A percentile compares a stretch with the other conserved stretches of the same genome.
Conservation (phyloP, 352 stramenopile genomes). For the Stramenopiles sp. region DNA sequence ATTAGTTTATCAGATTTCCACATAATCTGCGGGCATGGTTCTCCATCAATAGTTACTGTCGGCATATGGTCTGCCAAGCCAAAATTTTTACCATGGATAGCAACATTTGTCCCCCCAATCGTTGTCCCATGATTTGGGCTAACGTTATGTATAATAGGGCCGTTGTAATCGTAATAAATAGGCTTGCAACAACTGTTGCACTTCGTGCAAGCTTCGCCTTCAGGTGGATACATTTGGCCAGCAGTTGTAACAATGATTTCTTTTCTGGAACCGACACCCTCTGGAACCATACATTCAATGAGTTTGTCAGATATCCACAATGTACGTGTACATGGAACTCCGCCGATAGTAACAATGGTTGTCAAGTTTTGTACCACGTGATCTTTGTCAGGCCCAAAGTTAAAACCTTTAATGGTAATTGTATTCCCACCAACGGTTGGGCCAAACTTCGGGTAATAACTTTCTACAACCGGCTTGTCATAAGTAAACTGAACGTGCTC, state of each 20-base stretch:
- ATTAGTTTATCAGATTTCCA: background rate
- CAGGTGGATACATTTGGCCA: background rate
- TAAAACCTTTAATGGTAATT: background rate
- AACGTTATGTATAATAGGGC: background rate
- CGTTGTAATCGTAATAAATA: slow-evolving; percentile 5
- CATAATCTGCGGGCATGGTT: background rate
- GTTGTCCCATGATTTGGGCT: background rate
- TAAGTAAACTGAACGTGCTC: background rate
- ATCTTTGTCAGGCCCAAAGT: background rate
- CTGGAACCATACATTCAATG: background rate
- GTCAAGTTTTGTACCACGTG: background rate
- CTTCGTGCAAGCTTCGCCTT: background rate
- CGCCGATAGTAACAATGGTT: background rate
- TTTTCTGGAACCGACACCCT: background rate
- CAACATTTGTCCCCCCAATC: background rate
- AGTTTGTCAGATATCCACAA: background rate
- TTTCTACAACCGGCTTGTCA: background rate
- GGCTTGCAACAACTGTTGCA: background rate
- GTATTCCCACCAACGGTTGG: background rate
- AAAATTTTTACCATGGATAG: slow-evolving; percentile 9
- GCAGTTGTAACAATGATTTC: background rate
- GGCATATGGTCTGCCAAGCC: background rate
- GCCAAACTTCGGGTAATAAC: background rate
- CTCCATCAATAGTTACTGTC: background rate
- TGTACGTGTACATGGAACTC: background rate